Conservation (phyloP, 345 rosid species). For the Populus nigra region DNA sequence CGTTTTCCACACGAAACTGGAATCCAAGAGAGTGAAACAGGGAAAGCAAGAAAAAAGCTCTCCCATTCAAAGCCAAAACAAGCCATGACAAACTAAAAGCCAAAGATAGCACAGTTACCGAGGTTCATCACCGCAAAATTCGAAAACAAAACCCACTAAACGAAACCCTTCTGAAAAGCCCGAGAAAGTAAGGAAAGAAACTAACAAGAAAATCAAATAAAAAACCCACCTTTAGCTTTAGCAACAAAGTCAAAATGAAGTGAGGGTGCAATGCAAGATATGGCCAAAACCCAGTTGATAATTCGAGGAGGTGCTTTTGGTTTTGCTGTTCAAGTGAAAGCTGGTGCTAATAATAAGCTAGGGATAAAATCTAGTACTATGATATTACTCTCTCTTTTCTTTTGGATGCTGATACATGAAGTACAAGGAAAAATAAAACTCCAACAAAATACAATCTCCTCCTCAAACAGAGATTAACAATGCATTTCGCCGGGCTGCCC, state of each 20-base stretch:
- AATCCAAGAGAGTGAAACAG: constrained; percentile 7
- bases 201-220: neutral
- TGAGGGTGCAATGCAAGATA: neutral
- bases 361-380: neutral
- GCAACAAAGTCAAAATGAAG: neutral
- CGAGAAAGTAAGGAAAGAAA: neutral
- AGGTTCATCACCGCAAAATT: neutral
- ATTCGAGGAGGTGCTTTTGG: neutral
- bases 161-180: neutral
- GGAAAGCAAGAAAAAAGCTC: neutral
- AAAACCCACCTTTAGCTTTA: neutral
- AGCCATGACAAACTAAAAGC: neutral
- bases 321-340: neutral
- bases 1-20: neutral
- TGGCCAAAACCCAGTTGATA: neutral
- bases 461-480: no score
- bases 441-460: no score
- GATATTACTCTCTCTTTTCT: neutral
- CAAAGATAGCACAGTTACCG: neutral
- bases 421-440: no score
- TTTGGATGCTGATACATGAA: neutral
- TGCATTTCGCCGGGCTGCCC: no score
- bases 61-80: neutral
- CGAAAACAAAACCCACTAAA: neutral
- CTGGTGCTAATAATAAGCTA: neutral